Evolutionary conservation across 441 rosid species (phyloP), one percentile per base, ranked within the genome.

Genomic region (Jatropha podagrica): DNA sequence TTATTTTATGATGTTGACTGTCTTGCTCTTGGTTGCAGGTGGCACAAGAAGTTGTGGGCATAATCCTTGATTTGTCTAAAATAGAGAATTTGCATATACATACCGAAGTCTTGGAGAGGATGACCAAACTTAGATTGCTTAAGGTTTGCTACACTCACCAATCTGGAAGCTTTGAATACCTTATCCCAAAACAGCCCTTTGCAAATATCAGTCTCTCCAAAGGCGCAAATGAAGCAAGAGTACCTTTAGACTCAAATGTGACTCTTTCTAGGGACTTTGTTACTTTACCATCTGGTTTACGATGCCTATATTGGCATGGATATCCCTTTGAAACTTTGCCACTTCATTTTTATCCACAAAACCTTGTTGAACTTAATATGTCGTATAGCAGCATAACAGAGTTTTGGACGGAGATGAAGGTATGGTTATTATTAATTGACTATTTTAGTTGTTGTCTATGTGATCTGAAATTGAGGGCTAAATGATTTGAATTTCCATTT

Each of bases 321-420:
- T 84, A 60, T 32, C 23, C 80, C 80, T 5, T 76, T 71, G 63
- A 73, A 38, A 73, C 69, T n/a, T 13, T 81, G 32, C 84, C 85
- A 14, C 23, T 23, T 15, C 41, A n/a, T 37, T 78, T 81, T 23
- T 12, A 41, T 3, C 82, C 58, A 5, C 32, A 38, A 51, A 64
- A 69, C 0, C 62, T 81, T 40, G 59, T 81, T 9, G 75, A 69
- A 46, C 61, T 85, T 4, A 18, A 66, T 12, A 23, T 84, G 76
- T 18, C 27, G 0, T 1, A 14, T 5, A 81, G 78, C 58, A 42
- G 51, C 11, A 8, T 82, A 52, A 62, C 63, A 62, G 60, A 67
- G 23, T 59, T 77, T 3, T 84, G 78, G 81, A 41, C 42, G 37
- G 76, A 60, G 2, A 46, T 5, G 9, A 69, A 20, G 69, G 83